Percentiles rank a stretch among this genome's conserved stretches.
These are phyloP conservation scores for Sporothrix pseudoabietina DNA, from an alignment of 2,329 filamentous ascomycete species.

Conservation along the genomic window DNA sequence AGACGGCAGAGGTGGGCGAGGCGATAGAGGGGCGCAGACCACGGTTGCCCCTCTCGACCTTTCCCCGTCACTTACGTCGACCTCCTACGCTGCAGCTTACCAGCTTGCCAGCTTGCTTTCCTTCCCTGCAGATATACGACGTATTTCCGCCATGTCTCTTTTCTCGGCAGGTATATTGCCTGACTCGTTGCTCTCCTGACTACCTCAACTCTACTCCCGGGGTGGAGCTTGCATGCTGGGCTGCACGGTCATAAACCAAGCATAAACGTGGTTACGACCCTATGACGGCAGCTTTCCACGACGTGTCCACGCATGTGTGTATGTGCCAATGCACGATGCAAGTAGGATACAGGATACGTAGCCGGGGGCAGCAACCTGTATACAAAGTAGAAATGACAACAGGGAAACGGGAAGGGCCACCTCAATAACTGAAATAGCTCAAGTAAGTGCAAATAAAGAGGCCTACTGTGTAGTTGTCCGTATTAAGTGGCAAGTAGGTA, in stretches of 20 bases:
- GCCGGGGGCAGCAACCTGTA: neutral
- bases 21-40: constrained; percentile 7
- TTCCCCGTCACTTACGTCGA: neutral
- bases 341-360: neutral
- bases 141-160: neutral
- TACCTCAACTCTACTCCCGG: neutral
- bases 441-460: neutral
- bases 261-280: constrained; percentile 12
- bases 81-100: neutral
- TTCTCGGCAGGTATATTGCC: neutral
- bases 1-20: neutral
- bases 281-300: constrained; percentile 13
- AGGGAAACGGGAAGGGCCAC: neutral
- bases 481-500: neutral
- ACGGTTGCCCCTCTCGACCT: constrained; percentile 5
- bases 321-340: neutral
- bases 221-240: constrained; percentile 2
- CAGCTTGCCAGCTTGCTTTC: neutral
- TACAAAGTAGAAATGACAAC: neutral
- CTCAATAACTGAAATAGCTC: neutral
- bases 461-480: neutral
- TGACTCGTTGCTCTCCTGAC: neutral
- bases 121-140: constrained; percentile 7
- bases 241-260: constrained; percentile 12
- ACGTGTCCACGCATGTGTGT: neutral